Percentiles rank a stretch among this genome's conserved stretches.
These are phyloP conservation scores for Avena eriantha DNA, from an alignment of 176 grass and related monocot species.

Conservation along the genomic window DNA sequence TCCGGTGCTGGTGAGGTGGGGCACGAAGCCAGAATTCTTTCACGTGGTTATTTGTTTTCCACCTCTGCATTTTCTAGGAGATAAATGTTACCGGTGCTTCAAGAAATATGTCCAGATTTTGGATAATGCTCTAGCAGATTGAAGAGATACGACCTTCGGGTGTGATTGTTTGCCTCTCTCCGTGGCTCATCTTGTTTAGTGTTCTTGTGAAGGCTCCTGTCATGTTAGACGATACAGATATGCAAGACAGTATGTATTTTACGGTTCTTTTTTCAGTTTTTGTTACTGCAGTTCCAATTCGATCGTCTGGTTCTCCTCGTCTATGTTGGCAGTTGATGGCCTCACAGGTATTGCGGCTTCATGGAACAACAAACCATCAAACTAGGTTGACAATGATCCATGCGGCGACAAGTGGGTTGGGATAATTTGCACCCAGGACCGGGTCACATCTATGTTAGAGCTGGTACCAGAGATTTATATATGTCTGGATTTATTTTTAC, in stretches of 20 bases:
- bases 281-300: background rate
- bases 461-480: constrained; percentile 12
- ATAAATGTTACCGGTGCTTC: too few relatives aligned
- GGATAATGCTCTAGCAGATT: too few relatives aligned
- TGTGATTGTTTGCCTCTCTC: constrained; percentile 8
- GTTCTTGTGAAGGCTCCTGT: constrained; percentile 29
- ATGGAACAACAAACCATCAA: constrained; percentile 62
- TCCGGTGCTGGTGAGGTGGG: too few relatives aligned
- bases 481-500: background rate
- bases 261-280: background rate
- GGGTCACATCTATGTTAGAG: constrained; percentile 64
- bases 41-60: too few relatives aligned
- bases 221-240: constrained; percentile 41
- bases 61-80: too few relatives aligned
- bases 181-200: constrained; percentile 41
- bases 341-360: constrained; percentile 44
- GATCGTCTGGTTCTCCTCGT: background rate
- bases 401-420: constrained; percentile 74
- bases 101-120: too few relatives aligned
- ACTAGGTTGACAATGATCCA: constrained; percentile 74
- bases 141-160: too few relatives aligned
- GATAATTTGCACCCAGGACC: constrained; percentile 46
- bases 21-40: too few relatives aligned
- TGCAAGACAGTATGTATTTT: constrained; percentile 38
- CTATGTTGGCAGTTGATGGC: constrained; percentile 47